phyloP scores from a whole-genome alignment of 768 basidiomycete species.

The Sarcomyxa edulis region DNA sequence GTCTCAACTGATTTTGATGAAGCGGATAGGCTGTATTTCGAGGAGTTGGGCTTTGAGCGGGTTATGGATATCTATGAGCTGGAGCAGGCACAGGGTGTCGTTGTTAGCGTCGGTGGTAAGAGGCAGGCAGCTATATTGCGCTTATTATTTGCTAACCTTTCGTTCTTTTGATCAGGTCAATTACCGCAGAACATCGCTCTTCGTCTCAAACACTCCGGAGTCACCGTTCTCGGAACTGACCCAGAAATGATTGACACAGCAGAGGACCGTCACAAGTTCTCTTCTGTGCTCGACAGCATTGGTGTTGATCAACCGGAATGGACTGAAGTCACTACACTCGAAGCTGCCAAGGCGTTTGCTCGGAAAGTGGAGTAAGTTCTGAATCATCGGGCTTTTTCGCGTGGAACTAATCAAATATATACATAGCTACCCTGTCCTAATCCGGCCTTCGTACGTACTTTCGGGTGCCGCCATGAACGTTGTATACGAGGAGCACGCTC shows the following conservation, averaged over 20 bases:
- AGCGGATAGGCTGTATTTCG: slow-evolving; percentile 98
- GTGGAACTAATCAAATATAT: background rate
- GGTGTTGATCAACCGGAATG: slow-evolving; percentile 97
- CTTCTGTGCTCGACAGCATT: slow-evolving; percentile 88
- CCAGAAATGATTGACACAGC: slow-evolving; percentile 94
- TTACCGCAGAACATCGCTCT: slow-evolving; percentile 98
- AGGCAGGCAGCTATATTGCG: slow-evolving; percentile 1
- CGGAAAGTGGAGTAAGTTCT: slow-evolving; percentile 66
- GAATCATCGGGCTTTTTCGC: too few species aligned
- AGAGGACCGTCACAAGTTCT: slow-evolving; percentile 99
- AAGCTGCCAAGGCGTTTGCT: slow-evolving; percentile 90
- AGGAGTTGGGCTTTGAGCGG: slow-evolving; percentile 95
- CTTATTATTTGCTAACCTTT: background rate
- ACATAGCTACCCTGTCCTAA: slow-evolving; percentile 88
- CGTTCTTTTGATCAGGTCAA: slow-evolving; percentile 56
- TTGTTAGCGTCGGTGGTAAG: slow-evolving; percentile 95
- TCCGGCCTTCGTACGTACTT: slow-evolving; percentile 96
- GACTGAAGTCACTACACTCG: slow-evolving; percentile 84
- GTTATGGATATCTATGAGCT: slow-evolving; percentile 99
- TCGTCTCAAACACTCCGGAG: slow-evolving; percentile 82
- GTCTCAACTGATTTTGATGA: slow-evolving; percentile 99
- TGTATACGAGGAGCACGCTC: slow-evolving; percentile 82
- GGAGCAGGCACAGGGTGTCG: slow-evolving; percentile 86
- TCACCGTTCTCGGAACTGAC: slow-evolving; percentile 95
- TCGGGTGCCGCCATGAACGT: slow-evolving; percentile 99